Conservation (phyloP, 106 monocot genomes). For the Acanthochlamys bracteata region DNA sequence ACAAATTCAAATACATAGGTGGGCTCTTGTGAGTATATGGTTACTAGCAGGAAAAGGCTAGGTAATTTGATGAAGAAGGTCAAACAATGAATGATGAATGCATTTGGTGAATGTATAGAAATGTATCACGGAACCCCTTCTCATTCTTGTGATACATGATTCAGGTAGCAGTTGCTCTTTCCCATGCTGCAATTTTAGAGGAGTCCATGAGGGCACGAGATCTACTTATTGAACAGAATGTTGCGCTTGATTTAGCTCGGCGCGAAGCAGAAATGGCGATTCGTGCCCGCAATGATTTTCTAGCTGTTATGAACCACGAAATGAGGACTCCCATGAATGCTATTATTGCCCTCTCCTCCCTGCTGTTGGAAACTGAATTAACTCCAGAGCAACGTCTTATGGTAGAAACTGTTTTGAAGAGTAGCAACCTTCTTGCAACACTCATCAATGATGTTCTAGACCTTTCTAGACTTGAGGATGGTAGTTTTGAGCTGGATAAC, state of each 20-base stretch:
- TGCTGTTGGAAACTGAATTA: constrained; percentile 85
- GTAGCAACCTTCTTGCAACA: constrained; percentile 74
- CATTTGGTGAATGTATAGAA: not conserved
- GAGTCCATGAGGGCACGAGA: constrained; percentile 96
- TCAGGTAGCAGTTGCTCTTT: constrained; percentile 96
- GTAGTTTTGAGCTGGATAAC: constrained; percentile 65
- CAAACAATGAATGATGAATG: not conserved
- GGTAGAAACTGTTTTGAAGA: constrained; percentile 85
- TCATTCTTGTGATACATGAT: not conserved
- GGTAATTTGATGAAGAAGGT: no score
- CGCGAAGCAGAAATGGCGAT: constrained; percentile 90
- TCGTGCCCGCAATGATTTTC: constrained; percentile 87
- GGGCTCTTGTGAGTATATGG: no score
- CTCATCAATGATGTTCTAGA: constrained; percentile 90
- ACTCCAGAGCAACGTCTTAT: constrained; percentile 74
- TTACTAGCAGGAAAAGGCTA: no score
- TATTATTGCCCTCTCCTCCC: constrained; percentile 63
- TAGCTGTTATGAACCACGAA: constrained; percentile 97
- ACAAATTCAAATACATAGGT: no score
- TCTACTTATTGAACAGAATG: constrained; percentile 88
- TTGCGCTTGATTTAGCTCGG: constrained; percentile 82
- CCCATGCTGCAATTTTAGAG: constrained; percentile 94
- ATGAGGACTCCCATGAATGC: constrained; percentile 87
- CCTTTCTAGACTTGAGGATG: constrained; percentile 85
- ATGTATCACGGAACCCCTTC: no score